Conservation (phyloP, 768 basidiomycete genomes). For the Tulasnella sp. region DNA sequence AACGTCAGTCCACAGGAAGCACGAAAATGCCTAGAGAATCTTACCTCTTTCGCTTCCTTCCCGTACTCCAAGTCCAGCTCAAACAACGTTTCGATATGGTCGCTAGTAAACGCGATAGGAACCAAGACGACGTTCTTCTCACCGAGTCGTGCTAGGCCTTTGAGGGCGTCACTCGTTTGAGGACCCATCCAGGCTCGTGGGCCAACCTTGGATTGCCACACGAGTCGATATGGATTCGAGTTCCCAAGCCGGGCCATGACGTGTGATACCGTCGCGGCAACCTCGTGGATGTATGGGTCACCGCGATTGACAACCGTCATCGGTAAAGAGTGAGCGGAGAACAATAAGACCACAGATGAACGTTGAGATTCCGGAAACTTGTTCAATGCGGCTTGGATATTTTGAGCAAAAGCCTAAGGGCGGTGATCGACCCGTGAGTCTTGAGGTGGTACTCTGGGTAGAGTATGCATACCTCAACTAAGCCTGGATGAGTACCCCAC, state of each 20-base stretch:
- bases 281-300: slow-evolving; percentile 92
- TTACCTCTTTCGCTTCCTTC: slow-evolving; percentile 80
- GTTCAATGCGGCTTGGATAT: slow-evolving; percentile 66
- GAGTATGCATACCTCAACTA: slow-evolving; percentile 64
- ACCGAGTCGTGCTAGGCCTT: slow-evolving; percentile 36
- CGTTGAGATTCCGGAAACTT: slow-evolving; percentile 58
- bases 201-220: slow-evolving; percentile 97
- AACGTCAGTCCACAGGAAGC: slow-evolving; percentile 1
- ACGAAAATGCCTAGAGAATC: slow-evolving; percentile 19
- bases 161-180: slow-evolving; percentile 84
- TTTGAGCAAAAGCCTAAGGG: slow-evolving; percentile 74
- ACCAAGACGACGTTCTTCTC: slow-evolving; percentile 50
- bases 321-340: slow-evolving; percentile 95
- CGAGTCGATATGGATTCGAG: slow-evolving; percentile 78
- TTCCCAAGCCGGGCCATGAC: slow-evolving; percentile 81
- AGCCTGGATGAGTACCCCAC: slow-evolving; percentile 92
- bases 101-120: slow-evolving; percentile 96
- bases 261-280: slow-evolving; percentile 83
- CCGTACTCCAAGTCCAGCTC: slow-evolving; percentile 92
- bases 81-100: slow-evolving; percentile 97
- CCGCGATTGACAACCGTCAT: slow-evolving; percentile 99
- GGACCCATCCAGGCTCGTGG: slow-evolving; percentile 98
- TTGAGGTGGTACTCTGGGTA: background rate
- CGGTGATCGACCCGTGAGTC: background rate
- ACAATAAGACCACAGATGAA: slow-evolving; percentile 68